Percentiles rank a stretch among this genome's conserved stretches.
Evolutionary conservation across 1,139 yeast species (phyloP).

Genomic region (Suhomyces atakaporum): DNA sequence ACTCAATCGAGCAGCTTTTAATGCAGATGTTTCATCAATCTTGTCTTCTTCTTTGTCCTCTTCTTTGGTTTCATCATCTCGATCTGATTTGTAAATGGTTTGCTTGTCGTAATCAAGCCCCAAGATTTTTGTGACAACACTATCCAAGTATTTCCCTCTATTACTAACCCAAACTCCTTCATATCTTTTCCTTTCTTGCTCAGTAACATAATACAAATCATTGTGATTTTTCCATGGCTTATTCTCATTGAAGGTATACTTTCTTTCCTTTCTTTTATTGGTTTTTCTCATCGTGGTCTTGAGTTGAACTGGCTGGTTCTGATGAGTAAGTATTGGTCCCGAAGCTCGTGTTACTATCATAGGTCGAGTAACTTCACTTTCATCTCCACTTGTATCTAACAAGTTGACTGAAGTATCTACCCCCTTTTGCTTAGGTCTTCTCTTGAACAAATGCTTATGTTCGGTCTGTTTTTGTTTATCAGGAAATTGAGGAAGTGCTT

Average conservation of each 20-base stretch:
- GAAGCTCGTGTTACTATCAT: constrained; percentile 7
- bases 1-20: constrained; percentile 34
- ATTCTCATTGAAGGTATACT: constrained; percentile 71
- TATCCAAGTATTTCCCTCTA: constrained; percentile 60
- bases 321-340: constrained; percentile 14
- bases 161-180: constrained; percentile 95
- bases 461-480: constrained; percentile 9
- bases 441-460: constrained; percentile 15
- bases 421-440: constrained; percentile 20
- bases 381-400: constrained; percentile 18
- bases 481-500: constrained; percentile 19
- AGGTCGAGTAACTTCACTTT: constrained; percentile 13
- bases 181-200: constrained; percentile 78
- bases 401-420: constrained; percentile 18
- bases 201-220: constrained; percentile 60
- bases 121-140: constrained; percentile 35
- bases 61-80: constrained; percentile 5
- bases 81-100: constrained; percentile 2
- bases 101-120: constrained; percentile 34
- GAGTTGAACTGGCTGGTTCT: constrained; percentile 41
- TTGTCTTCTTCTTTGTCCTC: constrained; percentile 17
- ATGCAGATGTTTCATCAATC: constrained; percentile 27
- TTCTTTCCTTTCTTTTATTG: constrained; percentile 42
- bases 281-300: constrained; percentile 71
- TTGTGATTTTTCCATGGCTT: constrained; percentile 95